These are phyloP conservation scores for Starmerella bombicola DNA, from an alignment of 805 yeast species.

Conservation along the genomic window DNA sequence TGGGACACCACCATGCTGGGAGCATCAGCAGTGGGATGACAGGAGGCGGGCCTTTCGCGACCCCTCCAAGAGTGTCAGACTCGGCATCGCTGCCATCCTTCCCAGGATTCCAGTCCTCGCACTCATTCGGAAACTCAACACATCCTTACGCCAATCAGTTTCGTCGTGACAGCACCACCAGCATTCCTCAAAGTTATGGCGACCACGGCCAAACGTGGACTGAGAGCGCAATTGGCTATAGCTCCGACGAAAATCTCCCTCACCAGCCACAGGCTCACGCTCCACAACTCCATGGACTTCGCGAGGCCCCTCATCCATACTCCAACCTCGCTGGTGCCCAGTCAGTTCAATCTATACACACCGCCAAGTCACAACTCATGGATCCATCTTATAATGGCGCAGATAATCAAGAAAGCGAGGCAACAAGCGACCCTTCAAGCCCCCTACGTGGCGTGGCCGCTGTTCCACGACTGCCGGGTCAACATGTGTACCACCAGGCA, in stretches of 20 bases:
- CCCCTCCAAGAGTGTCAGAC: constrained; percentile 11
- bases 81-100: neutral
- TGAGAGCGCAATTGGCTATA: neutral
- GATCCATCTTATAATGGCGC: neutral
- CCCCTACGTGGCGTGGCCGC: neutral
- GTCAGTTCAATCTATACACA: constrained; percentile 3
- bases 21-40: neutral
- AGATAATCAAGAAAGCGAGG: neutral
- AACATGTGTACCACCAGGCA: constrained; percentile 8
- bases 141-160: constrained; percentile 1
- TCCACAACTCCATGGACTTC: constrained; percentile 3
- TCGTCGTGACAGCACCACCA: constrained; percentile 1
- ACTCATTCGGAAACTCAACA: neutral
- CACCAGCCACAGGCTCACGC: neutral
- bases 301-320: constrained; percentile 16
- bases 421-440: neutral
- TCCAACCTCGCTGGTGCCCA: constrained; percentile 11
- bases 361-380: neutral
- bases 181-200: neutral
- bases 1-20: constrained; percentile 1
- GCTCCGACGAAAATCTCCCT: neutral
- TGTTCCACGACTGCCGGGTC: neutral
- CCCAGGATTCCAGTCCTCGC: neutral
- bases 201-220: neutral
- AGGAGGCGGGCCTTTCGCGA: constrained; percentile 15